Evolutionary conservation across 371 early-diverging fungal genomes (phyloP).

Genomic region (Lichtheimia corymbifera): DNA sequence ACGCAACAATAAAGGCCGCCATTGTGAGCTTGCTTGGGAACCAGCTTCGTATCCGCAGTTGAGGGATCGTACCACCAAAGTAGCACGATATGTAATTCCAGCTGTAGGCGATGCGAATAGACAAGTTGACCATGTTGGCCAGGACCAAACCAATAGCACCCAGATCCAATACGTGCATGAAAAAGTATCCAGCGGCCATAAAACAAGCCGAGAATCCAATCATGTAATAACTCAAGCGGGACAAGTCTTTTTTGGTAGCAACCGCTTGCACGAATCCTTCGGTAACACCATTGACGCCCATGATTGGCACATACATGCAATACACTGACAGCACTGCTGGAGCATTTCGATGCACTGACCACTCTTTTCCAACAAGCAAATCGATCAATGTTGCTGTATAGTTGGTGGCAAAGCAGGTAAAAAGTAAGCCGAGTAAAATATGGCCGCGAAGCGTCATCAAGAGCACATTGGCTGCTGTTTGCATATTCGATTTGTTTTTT

Average conservation of each 20-base stretch:
- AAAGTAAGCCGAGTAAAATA: slow-evolving; percentile 74
- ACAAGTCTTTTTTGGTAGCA: slow-evolving; percentile 64
- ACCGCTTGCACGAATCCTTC: slow-evolving; percentile 93
- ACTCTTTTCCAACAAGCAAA: slow-evolving; percentile 66
- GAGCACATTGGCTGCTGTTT: slow-evolving; percentile 54
- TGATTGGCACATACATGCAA: slow-evolving; percentile 87
- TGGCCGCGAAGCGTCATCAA: slow-evolving; percentile 74
- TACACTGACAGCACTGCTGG: slow-evolving; percentile 70
- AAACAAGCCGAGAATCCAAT: slow-evolving; percentile 75
- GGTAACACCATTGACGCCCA: slow-evolving; percentile 94
- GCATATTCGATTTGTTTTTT: slow-evolving; percentile 10
- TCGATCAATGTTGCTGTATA: slow-evolving; percentile 77
- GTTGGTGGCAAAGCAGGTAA: slow-evolving; percentile 82
- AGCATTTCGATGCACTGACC: slow-evolving; percentile 58
- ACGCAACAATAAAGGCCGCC: slow-evolving; percentile 50
- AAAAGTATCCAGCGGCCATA: slow-evolving; percentile 55
- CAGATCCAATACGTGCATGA: slow-evolving; percentile 56
- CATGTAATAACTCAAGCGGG: slow-evolving; percentile 72
- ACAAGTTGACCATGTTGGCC: slow-evolving; percentile 86
- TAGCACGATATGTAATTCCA: slow-evolving; percentile 64
- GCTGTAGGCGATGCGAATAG: slow-evolving; percentile 76
- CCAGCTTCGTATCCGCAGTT: slow-evolving; percentile 29
- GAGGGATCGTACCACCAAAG: slow-evolving; percentile 35
- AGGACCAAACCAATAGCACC: slow-evolving; percentile 83
- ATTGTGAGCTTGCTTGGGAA: slow-evolving; percentile 46